phyloP scores from a whole-genome alignment of 805 yeast species.

The Clavispora fructus region DNA sequence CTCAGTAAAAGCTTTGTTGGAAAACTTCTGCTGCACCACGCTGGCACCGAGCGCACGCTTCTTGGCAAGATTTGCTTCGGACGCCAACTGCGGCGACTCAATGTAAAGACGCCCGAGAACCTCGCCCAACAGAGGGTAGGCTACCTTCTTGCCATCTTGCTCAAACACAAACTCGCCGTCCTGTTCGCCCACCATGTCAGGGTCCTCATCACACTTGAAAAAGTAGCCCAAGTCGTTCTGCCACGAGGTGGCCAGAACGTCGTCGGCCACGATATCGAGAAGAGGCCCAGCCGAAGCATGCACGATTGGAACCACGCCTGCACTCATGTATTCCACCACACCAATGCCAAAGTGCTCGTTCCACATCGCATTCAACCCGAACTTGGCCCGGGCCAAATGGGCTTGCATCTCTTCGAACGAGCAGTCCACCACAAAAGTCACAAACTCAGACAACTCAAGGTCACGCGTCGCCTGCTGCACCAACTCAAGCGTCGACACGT shows the following conservation, averaged over 20 bases:
- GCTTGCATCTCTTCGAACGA: slow-evolving; percentile 57
- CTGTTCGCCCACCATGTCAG: slow-evolving; percentile 45
- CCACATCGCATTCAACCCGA: slow-evolving; percentile 97
- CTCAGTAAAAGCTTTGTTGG: slow-evolving; percentile 51
- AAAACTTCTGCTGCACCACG: slow-evolving; percentile 50
- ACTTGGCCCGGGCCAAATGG: slow-evolving; percentile 51
- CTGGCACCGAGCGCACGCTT: slow-evolving; percentile 44
- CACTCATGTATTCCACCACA: slow-evolving; percentile 85
- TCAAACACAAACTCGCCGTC: slow-evolving; percentile 5
- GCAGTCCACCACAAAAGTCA: slow-evolving; percentile 68
- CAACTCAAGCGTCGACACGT: slow-evolving; percentile 50
- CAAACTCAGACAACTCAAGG: slow-evolving; percentile 22
- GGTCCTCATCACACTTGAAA: slow-evolving; percentile 66
- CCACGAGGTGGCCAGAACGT: slow-evolving; percentile 14
- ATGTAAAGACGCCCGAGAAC: slow-evolving; percentile 42
- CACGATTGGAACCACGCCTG: slow-evolving; percentile 81
- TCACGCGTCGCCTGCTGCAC: slow-evolving; percentile 40
- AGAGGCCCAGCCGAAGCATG: slow-evolving; percentile 97
- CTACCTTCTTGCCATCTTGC: slow-evolving; percentile 4
- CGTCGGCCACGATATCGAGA: slow-evolving; percentile 66
- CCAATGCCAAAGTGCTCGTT: slow-evolving; percentile 98
- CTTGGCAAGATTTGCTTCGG: slow-evolving; percentile 27
- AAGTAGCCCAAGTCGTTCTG: slow-evolving; percentile 67
- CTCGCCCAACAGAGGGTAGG: slow-evolving; percentile 46
- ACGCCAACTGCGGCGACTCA: slow-evolving; percentile 21